Evolutionary conservation across 2,329 filamentous ascomycete genomes (phyloP).

Genomic region (Fonsecaea erecta): DNA sequence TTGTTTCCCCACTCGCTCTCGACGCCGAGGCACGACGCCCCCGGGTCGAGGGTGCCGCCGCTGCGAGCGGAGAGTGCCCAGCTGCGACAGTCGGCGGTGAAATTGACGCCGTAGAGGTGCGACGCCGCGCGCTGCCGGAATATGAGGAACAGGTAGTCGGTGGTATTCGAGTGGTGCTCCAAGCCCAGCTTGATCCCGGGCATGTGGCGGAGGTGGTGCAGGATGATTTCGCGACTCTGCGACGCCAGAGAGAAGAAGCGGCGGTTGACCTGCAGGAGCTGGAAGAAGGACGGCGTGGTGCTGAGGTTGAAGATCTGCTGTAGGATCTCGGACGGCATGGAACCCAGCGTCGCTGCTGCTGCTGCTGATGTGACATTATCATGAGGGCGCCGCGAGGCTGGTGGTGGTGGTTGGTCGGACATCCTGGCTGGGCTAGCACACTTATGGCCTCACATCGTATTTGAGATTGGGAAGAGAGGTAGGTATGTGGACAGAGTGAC

Average conservation of each 20-base stretch:
- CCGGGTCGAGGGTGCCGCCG: constrained; percentile 40
- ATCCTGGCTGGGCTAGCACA: not conserved
- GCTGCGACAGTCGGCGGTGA: constrained; percentile 41
- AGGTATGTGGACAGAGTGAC: not conserved
- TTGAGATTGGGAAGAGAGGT: not conserved
- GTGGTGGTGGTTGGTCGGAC: not conserved
- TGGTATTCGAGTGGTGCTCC: constrained; percentile 27
- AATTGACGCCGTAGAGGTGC: constrained; percentile 46
- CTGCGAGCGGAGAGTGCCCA: constrained; percentile 38
- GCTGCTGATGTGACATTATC: not conserved
- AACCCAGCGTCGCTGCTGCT: not conserved
- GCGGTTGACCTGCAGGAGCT: constrained; percentile 46
- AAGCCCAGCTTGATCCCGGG: constrained; percentile 41
- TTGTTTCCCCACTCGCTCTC: constrained; percentile 28
- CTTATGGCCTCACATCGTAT: not conserved
- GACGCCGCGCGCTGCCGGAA: constrained; percentile 41
- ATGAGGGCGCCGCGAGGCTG: not conserved
- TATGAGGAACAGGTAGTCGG: constrained; percentile 41
- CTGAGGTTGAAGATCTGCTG: constrained; percentile 45
- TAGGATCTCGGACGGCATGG: constrained; percentile 48
- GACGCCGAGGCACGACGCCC: constrained; percentile 42
- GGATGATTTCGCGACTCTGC: constrained; percentile 43
- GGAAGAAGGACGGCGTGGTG: constrained; percentile 45
- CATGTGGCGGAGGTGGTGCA: constrained; percentile 44
- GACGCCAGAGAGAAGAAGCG: constrained; percentile 44